phyloP scores from a whole-genome alignment of 2,329 filamentous ascomycete genomes.

The Scedosporium apiospermum region DNA sequence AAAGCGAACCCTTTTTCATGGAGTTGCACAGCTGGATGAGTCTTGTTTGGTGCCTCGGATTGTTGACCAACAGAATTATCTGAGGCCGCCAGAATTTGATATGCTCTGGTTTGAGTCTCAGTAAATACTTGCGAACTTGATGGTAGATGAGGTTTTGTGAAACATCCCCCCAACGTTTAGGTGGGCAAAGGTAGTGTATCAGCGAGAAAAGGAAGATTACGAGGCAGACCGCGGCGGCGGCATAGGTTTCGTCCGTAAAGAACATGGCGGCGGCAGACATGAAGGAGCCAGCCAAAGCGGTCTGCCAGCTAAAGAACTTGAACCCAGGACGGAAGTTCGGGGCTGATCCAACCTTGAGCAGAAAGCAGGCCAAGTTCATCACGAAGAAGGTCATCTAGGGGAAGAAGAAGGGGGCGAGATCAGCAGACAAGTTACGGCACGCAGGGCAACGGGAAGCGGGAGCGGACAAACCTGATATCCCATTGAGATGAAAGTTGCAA shows the following conservation, averaged over 20 bases:
- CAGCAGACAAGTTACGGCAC: not conserved
- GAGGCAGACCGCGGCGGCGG: slow-evolving; percentile 62
- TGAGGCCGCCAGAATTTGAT: slow-evolving; percentile 92
- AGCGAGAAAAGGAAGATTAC: slow-evolving; percentile 70
- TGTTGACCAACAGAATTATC: slow-evolving; percentile 74
- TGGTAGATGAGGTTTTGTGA: slow-evolving; percentile 80
- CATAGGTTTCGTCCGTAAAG: slow-evolving; percentile 77
- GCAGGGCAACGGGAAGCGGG: not conserved
- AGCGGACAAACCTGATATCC: slow-evolving; percentile 55
- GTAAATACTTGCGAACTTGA: slow-evolving; percentile 78
- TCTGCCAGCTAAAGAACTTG: slow-evolving; percentile 82
- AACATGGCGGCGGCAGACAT: slow-evolving; percentile 77
- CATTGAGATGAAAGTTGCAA: slow-evolving; percentile 85
- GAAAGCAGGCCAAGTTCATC: slow-evolving; percentile 78
- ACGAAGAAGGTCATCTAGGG: slow-evolving; percentile 78
- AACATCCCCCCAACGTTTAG: slow-evolving; percentile 85
- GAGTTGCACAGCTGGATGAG: slow-evolving; percentile 89
- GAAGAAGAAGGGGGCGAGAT: slow-evolving; percentile 8
- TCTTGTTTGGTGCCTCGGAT: slow-evolving; percentile 70
- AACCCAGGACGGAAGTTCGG: slow-evolving; percentile 86
- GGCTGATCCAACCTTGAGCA: slow-evolving; percentile 77
- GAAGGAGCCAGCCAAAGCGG: slow-evolving; percentile 65
- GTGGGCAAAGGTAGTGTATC: slow-evolving; percentile 77
- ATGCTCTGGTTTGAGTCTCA: slow-evolving; percentile 76
- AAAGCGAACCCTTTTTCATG: slow-evolving; percentile 76